Conservation (phyloP, 495 filamentous ascomycete genomes). For the Thermochaetoides thermophila region DNA sequence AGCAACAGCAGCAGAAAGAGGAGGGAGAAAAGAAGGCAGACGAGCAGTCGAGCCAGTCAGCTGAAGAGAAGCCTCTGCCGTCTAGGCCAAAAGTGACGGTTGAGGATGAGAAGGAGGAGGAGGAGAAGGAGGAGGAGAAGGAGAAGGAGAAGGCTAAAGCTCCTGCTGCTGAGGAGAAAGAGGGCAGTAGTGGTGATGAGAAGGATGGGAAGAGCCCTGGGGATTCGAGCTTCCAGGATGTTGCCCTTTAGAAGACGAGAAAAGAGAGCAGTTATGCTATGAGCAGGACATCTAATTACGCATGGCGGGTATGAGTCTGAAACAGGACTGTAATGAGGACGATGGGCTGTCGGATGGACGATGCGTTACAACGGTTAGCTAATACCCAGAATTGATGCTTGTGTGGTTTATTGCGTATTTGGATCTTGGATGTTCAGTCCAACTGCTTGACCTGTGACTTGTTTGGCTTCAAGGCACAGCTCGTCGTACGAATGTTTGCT, state of each 20-base stretch:
- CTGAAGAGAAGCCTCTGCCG: slow-evolving; percentile 19
- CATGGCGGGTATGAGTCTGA: too few species aligned
- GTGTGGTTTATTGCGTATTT: too few species aligned
- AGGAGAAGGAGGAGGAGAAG: slow-evolving; percentile 28
- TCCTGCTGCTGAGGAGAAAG: slow-evolving; percentile 20
- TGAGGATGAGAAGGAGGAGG: too few species aligned
- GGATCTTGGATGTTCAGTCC: too few species aligned
- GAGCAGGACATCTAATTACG: too few species aligned
- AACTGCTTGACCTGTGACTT: too few species aligned
- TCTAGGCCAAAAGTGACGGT: slow-evolving; percentile 17
- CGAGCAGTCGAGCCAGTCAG: slow-evolving; percentile 22
- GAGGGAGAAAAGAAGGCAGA: slow-evolving; percentile 11
- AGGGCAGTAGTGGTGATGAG: slow-evolving; percentile 9
- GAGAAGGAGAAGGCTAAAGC: slow-evolving; percentile 14
- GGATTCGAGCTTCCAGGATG: slow-evolving; percentile 39
- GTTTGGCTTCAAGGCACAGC: too few species aligned
- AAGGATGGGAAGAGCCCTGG: slow-evolving; percentile 27
- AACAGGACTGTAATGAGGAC: too few species aligned
- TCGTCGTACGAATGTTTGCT: too few species aligned
- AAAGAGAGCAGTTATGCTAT: not conserved
- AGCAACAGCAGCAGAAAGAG: slow-evolving; percentile 10
- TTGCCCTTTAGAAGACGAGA: slow-evolving; percentile 26
- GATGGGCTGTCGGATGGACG: too few species aligned
- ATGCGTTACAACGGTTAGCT: too few species aligned
- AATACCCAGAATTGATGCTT: too few species aligned